These are phyloP conservation scores for Metschnikowia hibisci DNA, from an alignment of 805 yeast genomes.

Conservation along the genomic window DNA sequence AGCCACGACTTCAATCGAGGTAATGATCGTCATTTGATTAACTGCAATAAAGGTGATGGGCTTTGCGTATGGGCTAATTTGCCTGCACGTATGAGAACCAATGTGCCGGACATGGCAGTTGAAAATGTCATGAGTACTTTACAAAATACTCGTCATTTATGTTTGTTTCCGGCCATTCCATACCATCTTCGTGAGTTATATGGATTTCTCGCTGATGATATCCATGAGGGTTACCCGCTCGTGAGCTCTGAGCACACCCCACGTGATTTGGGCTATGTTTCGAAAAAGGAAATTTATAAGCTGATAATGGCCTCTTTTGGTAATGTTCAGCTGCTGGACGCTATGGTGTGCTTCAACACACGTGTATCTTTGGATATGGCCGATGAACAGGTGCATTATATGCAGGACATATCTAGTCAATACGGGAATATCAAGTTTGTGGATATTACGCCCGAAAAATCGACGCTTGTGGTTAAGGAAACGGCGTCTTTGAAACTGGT, in stretches of 20 bases:
- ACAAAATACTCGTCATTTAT: conserved; percentile 25
- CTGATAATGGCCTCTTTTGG: conserved; percentile 15
- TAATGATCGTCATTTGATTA: conserved; percentile 13
- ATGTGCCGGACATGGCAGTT: conserved; percentile 32
- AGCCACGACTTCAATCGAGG: conserved; percentile 26
- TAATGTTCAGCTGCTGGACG: conserved; percentile 12
- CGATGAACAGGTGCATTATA: conserved; percentile 7
- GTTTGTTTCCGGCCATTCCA: conserved; percentile 25
- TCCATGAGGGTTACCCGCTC: conserved; percentile 42
- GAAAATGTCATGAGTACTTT: conserved; percentile 30
- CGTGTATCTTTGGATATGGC: conserved; percentile 8
- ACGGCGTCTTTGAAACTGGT: conserved; percentile 29
- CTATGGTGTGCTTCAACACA: conserved; percentile 11
- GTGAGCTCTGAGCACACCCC: conserved; percentile 25
- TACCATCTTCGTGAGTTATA: conserved; percentile 22
- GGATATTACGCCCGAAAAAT: conserved; percentile 11
- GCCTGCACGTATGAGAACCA: conserved; percentile 25
- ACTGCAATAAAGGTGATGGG: conserved; percentile 39
- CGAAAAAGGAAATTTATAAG: conserved; percentile 24
- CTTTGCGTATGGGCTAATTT: conserved; percentile 29
- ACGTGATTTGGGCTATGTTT: conserved; percentile 32
- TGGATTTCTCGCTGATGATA: conserved; percentile 26
- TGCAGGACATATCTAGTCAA: conserved; percentile 1
- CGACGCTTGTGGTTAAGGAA: conserved; percentile 27
- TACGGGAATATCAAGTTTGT: conserved; percentile 7